Evolutionary conservation across 495 filamentous ascomycete species (phyloP).

Genomic region (Massariosphaeria phaeospora): DNA sequence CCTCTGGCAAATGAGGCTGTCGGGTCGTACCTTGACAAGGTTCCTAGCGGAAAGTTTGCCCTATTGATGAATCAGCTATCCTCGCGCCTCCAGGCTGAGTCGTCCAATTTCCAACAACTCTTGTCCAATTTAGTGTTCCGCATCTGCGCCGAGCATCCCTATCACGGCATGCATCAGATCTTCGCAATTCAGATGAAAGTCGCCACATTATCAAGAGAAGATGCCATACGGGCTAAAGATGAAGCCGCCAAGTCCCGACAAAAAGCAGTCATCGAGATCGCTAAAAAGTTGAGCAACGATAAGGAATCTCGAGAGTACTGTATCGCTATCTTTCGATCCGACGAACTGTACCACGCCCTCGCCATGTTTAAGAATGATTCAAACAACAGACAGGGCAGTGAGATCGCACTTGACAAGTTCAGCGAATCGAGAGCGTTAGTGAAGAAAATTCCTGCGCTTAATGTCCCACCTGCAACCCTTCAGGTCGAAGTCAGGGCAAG

Average conservation of each 20-base stretch:
- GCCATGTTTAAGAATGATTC: conserved; percentile 59
- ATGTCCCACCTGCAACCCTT: conserved; percentile 88
- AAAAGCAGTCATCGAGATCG: conserved; percentile 63
- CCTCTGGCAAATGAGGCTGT: conserved; percentile 72
- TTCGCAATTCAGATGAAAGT: conserved; percentile 53
- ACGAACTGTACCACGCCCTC: conserved; percentile 66
- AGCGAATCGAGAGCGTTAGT: conserved; percentile 53
- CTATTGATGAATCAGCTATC: conserved; percentile 92
- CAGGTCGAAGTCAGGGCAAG: conserved; percentile 67
- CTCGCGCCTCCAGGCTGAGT: conserved; percentile 71
- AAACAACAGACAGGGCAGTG: conserved; percentile 63
- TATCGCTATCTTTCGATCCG: conserved; percentile 64
- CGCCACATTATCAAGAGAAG: conserved; percentile 43
- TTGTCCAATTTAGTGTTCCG: conserved; percentile 66
- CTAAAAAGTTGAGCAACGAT: conserved; percentile 52
- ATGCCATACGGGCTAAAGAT: conserved; percentile 55
- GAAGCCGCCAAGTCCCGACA: conserved; percentile 65
- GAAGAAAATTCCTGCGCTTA: conserved; percentile 51
- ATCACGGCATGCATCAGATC: conserved; percentile 94
- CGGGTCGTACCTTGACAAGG: conserved; percentile 58
- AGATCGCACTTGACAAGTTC: conserved; percentile 56
- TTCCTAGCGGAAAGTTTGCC: conserved; percentile 88
- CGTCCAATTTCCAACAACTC: conserved; percentile 65
- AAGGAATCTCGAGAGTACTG: conserved; percentile 50
- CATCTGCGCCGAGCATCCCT: conserved; percentile 88